Conservation (phyloP, 345 rosid genomes). For the Cardiospermum halicacabum region DNA sequence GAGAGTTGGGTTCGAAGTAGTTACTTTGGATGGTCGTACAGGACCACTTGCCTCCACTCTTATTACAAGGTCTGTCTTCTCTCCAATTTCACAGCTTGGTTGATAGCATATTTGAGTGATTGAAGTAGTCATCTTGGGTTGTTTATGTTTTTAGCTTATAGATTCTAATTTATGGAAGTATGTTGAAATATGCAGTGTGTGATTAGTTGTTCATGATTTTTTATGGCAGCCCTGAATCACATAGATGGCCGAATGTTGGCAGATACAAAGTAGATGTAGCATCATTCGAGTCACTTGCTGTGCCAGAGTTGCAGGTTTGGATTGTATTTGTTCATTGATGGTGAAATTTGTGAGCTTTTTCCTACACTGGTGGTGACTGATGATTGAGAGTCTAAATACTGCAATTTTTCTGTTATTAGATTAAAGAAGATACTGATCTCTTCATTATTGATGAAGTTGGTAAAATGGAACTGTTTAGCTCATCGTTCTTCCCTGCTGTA, state of each 20-base stretch:
- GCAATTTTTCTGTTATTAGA: slow-evolving; percentile 30
- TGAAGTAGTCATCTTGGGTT: background rate
- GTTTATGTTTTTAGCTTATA: background rate
- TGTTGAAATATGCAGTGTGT: background rate
- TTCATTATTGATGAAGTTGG: slow-evolving; percentile 73
- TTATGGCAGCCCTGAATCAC: slow-evolving; percentile 45
- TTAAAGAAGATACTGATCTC: slow-evolving; percentile 50
- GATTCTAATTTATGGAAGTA: too few species aligned
- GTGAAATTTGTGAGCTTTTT: background rate
- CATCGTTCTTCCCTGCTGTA: slow-evolving; percentile 63
- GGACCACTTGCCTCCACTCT: slow-evolving; percentile 53
- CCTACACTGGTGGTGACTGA: background rate
- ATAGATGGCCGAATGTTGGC: slow-evolving; percentile 66
- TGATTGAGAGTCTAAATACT: background rate
- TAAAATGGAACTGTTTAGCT: slow-evolving; percentile 71
- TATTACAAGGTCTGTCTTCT: slow-evolving; percentile 33
- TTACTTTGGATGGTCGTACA: slow-evolving; percentile 52
- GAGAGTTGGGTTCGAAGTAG: slow-evolving; percentile 65
- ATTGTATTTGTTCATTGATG: background rate
- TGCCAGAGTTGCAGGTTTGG: slow-evolving; percentile 68
- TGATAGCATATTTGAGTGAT: too few species aligned
- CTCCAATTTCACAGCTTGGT: too few species aligned
- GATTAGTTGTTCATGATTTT: background rate
- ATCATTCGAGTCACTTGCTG: slow-evolving; percentile 63
- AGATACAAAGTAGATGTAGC: slow-evolving; percentile 61